These are phyloP conservation scores for Pleurotus platypus DNA, from an alignment of 768 basidiomycete genomes.

Conservation along the genomic window DNA sequence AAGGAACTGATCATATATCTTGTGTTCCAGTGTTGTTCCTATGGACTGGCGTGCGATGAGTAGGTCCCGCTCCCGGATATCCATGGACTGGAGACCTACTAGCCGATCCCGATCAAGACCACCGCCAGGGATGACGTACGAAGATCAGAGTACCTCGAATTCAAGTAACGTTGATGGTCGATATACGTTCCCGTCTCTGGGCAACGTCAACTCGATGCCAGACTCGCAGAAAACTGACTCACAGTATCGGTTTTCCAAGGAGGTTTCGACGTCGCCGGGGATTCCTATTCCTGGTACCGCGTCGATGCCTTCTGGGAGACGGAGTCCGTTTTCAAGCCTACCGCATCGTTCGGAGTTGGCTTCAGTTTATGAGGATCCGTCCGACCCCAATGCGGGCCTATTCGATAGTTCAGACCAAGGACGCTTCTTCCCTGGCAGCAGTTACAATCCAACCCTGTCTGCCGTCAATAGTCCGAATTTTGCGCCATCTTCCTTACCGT, in stretches of 20 bases:
- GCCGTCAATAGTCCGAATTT: constrained; percentile 45
- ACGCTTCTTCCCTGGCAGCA: constrained; percentile 21
- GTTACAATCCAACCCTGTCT: constrained; percentile 36
- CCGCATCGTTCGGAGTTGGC: constrained; percentile 40
- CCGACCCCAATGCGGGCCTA: constrained; percentile 27
- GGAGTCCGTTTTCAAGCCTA: constrained; percentile 37
- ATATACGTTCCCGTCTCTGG: constrained; percentile 37
- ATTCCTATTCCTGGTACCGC: constrained; percentile 42
- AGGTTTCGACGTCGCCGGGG: constrained; percentile 22
- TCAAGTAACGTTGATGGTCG: constrained; percentile 37
- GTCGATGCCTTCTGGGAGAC: constrained; percentile 40
- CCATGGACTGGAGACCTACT: constrained; percentile 88
- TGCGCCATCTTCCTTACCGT: constrained; percentile 72
- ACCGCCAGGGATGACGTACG: constrained; percentile 45
- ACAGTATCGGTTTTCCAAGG: constrained; percentile 1
- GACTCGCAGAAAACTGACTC: neutral
- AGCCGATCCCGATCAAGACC: constrained; percentile 78
- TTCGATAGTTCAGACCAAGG: constrained; percentile 29
- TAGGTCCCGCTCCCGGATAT: constrained; percentile 83
- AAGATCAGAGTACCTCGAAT: constrained; percentile 34
- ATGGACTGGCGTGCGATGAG: constrained; percentile 97
- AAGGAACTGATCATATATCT: constrained; percentile 13
- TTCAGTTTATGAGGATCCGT: constrained; percentile 41
- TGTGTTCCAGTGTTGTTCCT: constrained; percentile 44
- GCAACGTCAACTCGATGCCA: constrained; percentile 11